A percentile compares a stretch with the other conserved stretches of the same genome.
Conservation (phyloP, 2,329 filamentous ascomycete species). For the Bipolaris victoriae region DNA sequence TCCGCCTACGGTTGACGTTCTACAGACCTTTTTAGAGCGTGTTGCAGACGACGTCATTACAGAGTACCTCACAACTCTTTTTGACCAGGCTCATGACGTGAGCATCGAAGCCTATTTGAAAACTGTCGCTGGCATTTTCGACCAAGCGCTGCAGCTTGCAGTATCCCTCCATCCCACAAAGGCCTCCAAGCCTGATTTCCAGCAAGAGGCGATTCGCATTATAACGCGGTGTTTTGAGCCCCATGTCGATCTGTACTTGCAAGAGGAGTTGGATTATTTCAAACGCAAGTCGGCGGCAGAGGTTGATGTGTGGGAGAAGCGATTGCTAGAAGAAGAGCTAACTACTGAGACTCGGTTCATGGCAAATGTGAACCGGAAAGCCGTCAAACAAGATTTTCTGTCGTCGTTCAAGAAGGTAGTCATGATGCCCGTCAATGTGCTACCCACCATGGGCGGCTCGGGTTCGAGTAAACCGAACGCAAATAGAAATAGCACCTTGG, state of each 20-base stretch:
- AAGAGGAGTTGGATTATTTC: conserved; percentile 89
- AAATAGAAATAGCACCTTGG: conserved; percentile 39
- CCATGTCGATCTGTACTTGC: conserved; percentile 90
- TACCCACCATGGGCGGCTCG: conserved; percentile 67
- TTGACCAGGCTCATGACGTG: conserved; percentile 83
- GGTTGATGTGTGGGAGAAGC: conserved; percentile 87
- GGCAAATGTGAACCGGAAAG: conserved; percentile 91
- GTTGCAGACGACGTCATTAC: conserved; percentile 80
- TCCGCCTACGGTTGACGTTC: conserved; percentile 70
- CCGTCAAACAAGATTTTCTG: conserved; percentile 94
- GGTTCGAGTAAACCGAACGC: conserved; percentile 46
- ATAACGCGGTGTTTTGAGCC: conserved; percentile 81
- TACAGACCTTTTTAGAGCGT: conserved; percentile 80
- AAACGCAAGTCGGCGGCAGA: conserved; percentile 75
- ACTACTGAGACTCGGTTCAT: conserved; percentile 93
- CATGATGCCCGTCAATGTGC: conserved; percentile 95
- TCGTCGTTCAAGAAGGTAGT: conserved; percentile 98
- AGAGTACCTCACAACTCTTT: conserved; percentile 83
- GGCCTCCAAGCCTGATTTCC: conserved; percentile 65
- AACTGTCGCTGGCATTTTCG: conserved; percentile 85
- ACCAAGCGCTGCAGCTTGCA: conserved; percentile 81
- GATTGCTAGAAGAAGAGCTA: conserved; percentile 87
- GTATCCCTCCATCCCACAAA: conserved; percentile 72
- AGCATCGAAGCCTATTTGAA: conserved; percentile 80
- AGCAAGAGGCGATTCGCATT: conserved; percentile 69